These are phyloP conservation scores for Rhipidocladum racemiflorum DNA, from an alignment of 176 grass and related monocot genomes.

Conservation along the genomic window DNA sequence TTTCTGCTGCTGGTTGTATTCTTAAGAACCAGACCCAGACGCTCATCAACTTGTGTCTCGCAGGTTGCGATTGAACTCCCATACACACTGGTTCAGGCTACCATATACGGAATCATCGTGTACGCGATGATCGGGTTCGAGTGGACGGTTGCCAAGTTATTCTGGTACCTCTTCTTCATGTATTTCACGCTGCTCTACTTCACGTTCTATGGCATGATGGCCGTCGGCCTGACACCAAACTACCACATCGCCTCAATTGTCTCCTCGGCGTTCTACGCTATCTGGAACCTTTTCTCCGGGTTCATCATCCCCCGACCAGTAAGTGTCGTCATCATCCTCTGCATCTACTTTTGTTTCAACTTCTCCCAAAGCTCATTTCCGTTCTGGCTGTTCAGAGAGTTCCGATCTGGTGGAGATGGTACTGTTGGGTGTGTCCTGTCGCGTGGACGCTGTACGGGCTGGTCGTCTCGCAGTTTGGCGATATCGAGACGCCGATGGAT, in stretches of 20 bases:
- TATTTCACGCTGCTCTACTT: conserved; percentile 91
- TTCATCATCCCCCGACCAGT: conserved; percentile 64
- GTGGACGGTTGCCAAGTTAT: conserved; percentile 77
- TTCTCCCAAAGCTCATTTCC: not conserved
- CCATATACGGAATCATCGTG: conserved; percentile 60
- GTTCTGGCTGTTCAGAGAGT: conserved; percentile 54
- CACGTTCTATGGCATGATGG: conserved; percentile 97
- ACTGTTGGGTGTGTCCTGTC: conserved; percentile 62
- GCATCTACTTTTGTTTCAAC: not conserved
- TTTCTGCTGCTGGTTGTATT: not conserved
- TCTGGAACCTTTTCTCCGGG: conserved; percentile 87
- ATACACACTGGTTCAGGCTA: conserved; percentile 61
- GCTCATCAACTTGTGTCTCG: not conserved
- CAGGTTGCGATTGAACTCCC: conserved; percentile 81
- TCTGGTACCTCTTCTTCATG: conserved; percentile 85
- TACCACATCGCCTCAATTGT: conserved; percentile 64
- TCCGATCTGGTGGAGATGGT: conserved; percentile 90
- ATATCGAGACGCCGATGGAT: conserved; percentile 37
- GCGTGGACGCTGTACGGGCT: conserved; percentile 80
- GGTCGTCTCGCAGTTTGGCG: conserved; percentile 71
- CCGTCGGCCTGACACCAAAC: conserved; percentile 74
- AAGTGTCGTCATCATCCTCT: not conserved
- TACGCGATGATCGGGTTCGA: conserved; percentile 91
- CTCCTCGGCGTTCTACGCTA: conserved; percentile 56
- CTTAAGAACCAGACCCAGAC: not conserved